phyloP scores from a whole-genome alignment of 2,329 filamentous ascomycete genomes.

The Cladosporium sp. region DNA sequence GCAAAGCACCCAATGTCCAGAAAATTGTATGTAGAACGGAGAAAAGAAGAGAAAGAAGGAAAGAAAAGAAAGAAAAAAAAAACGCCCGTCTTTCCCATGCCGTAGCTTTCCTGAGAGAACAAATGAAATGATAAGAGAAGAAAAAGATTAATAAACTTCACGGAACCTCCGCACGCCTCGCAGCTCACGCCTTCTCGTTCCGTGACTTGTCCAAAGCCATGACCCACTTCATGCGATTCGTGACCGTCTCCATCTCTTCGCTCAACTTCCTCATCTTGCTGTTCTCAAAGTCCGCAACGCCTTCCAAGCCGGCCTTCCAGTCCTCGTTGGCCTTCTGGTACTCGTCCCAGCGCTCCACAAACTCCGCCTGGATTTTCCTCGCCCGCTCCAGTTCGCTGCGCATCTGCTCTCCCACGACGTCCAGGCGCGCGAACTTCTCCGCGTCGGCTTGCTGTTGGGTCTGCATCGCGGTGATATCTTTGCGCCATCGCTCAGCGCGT shows the following conservation, averaged over 20 bases:
- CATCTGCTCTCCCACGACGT: constrained; percentile 68
- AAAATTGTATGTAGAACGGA: too few species aligned
- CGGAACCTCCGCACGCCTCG: too few species aligned
- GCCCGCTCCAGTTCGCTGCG: constrained; percentile 61
- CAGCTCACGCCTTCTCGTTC: constrained; percentile 11
- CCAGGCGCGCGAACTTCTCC: constrained; percentile 58
- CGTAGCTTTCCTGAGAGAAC: not conserved
- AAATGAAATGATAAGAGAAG: not conserved
- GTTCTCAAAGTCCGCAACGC: constrained; percentile 53
- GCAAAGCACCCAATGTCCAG: too few species aligned
- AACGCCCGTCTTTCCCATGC: too few species aligned
- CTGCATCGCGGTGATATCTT: constrained; percentile 52
- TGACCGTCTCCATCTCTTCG: constrained; percentile 54
- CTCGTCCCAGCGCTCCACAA: constrained; percentile 55
- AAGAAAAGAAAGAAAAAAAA: too few species aligned
- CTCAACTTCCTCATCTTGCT: constrained; percentile 54
- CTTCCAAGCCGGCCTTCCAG: constrained; percentile 56
- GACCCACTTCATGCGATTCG: constrained; percentile 68
- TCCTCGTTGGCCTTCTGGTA: constrained; percentile 63
- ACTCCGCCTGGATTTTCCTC: constrained; percentile 57
- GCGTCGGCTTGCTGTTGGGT: constrained; percentile 57
- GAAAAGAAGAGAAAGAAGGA: too few species aligned
- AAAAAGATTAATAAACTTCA: not conserved
- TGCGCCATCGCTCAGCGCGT: constrained; percentile 35
- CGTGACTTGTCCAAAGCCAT: constrained; percentile 34